Percentiles rank a stretch among this genome's conserved stretches.
Evolutionary conservation across 352 stramenopile species (phyloP).

Genomic region (Phytophthora niederhauseri): DNA sequence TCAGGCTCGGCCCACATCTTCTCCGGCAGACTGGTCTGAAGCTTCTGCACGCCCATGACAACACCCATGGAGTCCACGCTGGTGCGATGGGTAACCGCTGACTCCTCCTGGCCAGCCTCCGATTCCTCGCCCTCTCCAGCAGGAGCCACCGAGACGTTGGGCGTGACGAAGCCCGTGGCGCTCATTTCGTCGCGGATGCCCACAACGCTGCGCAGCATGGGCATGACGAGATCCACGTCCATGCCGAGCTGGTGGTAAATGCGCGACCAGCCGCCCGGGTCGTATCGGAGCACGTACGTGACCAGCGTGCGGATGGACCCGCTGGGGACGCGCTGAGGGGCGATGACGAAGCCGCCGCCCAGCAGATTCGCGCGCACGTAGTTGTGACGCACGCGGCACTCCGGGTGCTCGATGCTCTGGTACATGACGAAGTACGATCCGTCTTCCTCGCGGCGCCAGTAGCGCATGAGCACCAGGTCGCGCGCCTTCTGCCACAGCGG

Average conservation of each 20-base stretch:
- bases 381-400: conserved; percentile 88
- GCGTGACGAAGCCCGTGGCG: conserved; percentile 82
- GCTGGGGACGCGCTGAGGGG: conserved; percentile 78
- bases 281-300: conserved; percentile 84
- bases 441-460: conserved; percentile 90
- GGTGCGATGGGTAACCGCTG: conserved; percentile 34
- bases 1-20: conserved; percentile 90
- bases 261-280: conserved; percentile 77
- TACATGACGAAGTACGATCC: conserved; percentile 93
- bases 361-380: conserved; percentile 84
- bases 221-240: conserved; percentile 87
- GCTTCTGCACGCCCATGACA: conserved; percentile 66
- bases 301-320: conserved; percentile 83
- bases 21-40: conserved; percentile 75
- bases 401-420: conserved; percentile 86
- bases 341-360: conserved; percentile 86
- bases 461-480: conserved; percentile 88
- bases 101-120: conserved; percentile 24
- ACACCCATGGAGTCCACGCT: conserved; percentile 68
- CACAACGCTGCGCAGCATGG: conserved; percentile 85
- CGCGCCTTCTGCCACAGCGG: conserved; percentile 87
- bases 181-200: conserved; percentile 90
- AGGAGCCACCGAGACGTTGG: conserved; percentile 73
- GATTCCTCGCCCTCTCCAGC: conserved; percentile 14
- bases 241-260: conserved; percentile 91